Conservation (phyloP, 768 basidiomycete species). For the Phylloporus arenicola region DNA sequence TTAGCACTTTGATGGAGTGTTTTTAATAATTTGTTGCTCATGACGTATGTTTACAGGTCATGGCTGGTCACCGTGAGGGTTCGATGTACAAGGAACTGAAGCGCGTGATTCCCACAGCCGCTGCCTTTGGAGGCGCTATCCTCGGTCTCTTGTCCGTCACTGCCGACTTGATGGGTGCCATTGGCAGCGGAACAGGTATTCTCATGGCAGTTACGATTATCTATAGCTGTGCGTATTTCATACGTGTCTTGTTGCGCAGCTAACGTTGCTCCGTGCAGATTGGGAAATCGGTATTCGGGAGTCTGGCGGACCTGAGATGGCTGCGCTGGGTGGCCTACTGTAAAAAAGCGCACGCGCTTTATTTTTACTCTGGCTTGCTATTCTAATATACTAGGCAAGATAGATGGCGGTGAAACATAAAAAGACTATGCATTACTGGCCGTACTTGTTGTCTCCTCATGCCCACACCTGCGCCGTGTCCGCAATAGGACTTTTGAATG, state of each 20-base stretch:
- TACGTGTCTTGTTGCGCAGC: background rate
- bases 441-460: too few relatives aligned
- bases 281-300: constrained; percentile 90
- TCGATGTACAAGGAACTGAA: constrained; percentile 99
- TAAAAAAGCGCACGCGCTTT: constrained; percentile 31
- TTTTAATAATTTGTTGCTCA: constrained; percentile 3
- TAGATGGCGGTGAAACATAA: constrained; percentile 4
- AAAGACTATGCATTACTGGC: too few relatives aligned
- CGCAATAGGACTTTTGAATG: too few relatives aligned
- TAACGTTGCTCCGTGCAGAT: constrained; percentile 41
- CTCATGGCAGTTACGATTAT: constrained; percentile 98
- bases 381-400: constrained; percentile 5
- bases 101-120: constrained; percentile 95
- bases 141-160: constrained; percentile 86
- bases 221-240: constrained; percentile 54
- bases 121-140: constrained; percentile 96
- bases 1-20: constrained; percentile 19
- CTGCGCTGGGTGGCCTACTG: constrained; percentile 71
- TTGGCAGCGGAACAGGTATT: constrained; percentile 94
- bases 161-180: constrained; percentile 93
- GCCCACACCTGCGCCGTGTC: too few relatives aligned
- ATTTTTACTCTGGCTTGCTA: constrained; percentile 1
- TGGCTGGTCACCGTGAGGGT: constrained; percentile 90
- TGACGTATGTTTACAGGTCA: constrained; percentile 40
- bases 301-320: constrained; percentile 78